These are phyloP conservation scores for Podospora conica DNA, from an alignment of 495 filamentous ascomycete species.

Conservation along the genomic window DNA sequence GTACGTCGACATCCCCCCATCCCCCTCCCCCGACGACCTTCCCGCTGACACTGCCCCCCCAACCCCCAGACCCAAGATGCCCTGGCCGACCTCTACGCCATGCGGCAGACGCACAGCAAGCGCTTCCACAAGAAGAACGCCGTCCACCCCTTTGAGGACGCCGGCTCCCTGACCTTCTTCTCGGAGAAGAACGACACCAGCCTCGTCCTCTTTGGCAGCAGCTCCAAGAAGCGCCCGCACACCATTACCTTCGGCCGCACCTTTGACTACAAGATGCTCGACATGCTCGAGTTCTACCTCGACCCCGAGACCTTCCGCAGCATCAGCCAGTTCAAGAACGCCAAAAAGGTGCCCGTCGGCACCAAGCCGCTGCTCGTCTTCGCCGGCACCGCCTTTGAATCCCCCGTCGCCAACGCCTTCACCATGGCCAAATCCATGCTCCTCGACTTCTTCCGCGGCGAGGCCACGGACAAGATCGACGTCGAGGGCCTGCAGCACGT, in stretches of 20 bases:
- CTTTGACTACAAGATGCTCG: constrained; percentile 77
- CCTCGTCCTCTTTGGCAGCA: constrained; percentile 61
- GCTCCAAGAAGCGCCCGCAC: constrained; percentile 91
- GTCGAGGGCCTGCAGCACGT: constrained; percentile 91
- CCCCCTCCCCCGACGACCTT: background rate
- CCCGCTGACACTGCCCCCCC: background rate
- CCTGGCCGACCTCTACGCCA: constrained; percentile 70
- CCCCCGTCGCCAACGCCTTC: constrained; percentile 63
- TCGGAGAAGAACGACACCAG: constrained; percentile 90
- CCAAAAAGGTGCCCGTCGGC: constrained; percentile 71
- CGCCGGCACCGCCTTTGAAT: constrained; percentile 77
- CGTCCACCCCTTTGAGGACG: constrained; percentile 82
- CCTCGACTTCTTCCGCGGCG: constrained; percentile 77
- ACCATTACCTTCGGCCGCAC: constrained; percentile 75
- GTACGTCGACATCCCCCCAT: constrained; percentile 27
- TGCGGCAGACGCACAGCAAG: constrained; percentile 71
- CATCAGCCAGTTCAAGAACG: constrained; percentile 67
- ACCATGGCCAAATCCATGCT: constrained; percentile 81
- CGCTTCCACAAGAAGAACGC: constrained; percentile 94
- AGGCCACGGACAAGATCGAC: constrained; percentile 68
- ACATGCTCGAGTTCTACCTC: constrained; percentile 86
- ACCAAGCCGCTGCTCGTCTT: constrained; percentile 85
- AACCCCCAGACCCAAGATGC: constrained; percentile 52
- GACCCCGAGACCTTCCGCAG: constrained; percentile 59
- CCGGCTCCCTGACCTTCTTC: constrained; percentile 83